phyloP scores from a whole-genome alignment of 2,329 filamentous ascomycete species.

The Colletotrichum karsti region DNA sequence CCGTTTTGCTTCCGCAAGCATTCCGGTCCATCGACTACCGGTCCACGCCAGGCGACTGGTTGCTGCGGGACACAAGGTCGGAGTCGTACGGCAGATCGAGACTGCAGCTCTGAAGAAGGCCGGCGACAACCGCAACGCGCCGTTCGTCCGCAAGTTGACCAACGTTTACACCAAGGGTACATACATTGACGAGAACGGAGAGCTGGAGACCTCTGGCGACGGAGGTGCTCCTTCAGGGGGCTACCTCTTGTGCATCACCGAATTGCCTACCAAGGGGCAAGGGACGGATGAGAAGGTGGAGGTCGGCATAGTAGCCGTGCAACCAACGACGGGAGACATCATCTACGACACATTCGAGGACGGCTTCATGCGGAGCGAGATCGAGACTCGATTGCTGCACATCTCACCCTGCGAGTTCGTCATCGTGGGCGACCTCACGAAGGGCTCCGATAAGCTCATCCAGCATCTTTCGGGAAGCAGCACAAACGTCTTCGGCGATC shows the following conservation, averaged over 20 bases:
- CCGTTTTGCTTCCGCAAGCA: constrained; percentile 93
- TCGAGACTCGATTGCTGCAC: constrained; percentile 94
- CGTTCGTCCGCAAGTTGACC: constrained; percentile 91
- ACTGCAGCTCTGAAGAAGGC: constrained; percentile 96
- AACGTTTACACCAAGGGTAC: constrained; percentile 98
- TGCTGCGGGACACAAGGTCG: constrained; percentile 92
- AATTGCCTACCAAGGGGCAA: constrained; percentile 78
- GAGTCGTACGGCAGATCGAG: constrained; percentile 92
- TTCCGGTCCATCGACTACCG: constrained; percentile 88
- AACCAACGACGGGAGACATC: constrained; percentile 94
- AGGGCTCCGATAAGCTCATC: constrained; percentile 90
- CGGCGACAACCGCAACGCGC: constrained; percentile 91
- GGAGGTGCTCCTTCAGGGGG: constrained; percentile 70
- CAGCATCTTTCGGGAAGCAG: constrained; percentile 89
- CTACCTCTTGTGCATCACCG: constrained; percentile 93
- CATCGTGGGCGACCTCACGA: constrained; percentile 89
- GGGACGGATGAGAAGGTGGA: constrained; percentile 94
- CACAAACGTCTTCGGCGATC: constrained; percentile 92
- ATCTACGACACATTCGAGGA: constrained; percentile 97
- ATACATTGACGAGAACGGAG: constrained; percentile 93
- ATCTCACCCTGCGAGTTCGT: constrained; percentile 96
- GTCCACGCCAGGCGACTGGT: constrained; percentile 96
- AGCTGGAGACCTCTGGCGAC: constrained; percentile 66
- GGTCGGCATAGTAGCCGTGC: constrained; percentile 91
- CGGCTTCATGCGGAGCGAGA: constrained; percentile 95